A percentile compares a stretch with the other conserved stretches of the same genome.
Evolutionary conservation across 805 yeast genomes (phyloP).

Genomic region (Schwanniomyces occidentalis): DNA sequence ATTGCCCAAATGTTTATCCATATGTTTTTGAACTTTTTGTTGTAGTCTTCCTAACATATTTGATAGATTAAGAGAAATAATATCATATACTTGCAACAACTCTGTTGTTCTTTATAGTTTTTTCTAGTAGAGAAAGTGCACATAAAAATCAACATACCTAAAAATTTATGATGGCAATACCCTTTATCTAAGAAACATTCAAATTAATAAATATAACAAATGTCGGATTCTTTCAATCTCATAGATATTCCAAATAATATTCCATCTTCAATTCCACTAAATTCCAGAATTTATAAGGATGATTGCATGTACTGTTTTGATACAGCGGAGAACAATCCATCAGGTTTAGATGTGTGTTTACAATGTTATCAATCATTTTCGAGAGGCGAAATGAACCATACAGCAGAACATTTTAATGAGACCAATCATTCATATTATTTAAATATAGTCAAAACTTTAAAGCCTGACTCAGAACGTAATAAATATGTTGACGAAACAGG

Average conservation of each 20-base stretch:
- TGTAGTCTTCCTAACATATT: too few species aligned
- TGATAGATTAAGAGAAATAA: too few species aligned
- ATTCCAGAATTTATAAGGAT: slow-evolving; percentile 65
- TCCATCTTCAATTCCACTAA: slow-evolving; percentile 19
- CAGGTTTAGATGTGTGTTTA: slow-evolving; percentile 77
- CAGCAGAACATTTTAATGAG: slow-evolving; percentile 53
- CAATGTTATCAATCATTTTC: slow-evolving; percentile 72
- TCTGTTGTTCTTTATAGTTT: too few species aligned
- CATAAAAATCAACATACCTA: too few species aligned
- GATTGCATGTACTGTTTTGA: slow-evolving; percentile 89
- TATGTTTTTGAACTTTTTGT: too few species aligned
- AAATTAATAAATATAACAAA: slow-evolving; percentile 2
- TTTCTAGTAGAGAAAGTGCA: too few species aligned
- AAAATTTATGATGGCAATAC: too few species aligned
- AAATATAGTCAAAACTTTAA: slow-evolving; percentile 55
- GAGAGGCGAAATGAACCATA: slow-evolving; percentile 47
- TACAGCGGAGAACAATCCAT: slow-evolving; percentile 48
- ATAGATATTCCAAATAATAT: slow-evolving; percentile 12
- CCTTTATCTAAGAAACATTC: too few species aligned
- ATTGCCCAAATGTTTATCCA: too few species aligned
- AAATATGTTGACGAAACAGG: slow-evolving; percentile 19
- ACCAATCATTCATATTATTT: slow-evolving; percentile 59
- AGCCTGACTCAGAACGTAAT: slow-evolving; percentile 34
- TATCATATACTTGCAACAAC: too few species aligned
- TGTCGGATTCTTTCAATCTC: slow-evolving; percentile 8